Percentiles rank a stretch among this genome's conserved stretches.
These are phyloP conservation scores for Mollisia scopiformis DNA, from an alignment of 2,329 filamentous ascomycete species.

Conservation along the genomic window DNA sequence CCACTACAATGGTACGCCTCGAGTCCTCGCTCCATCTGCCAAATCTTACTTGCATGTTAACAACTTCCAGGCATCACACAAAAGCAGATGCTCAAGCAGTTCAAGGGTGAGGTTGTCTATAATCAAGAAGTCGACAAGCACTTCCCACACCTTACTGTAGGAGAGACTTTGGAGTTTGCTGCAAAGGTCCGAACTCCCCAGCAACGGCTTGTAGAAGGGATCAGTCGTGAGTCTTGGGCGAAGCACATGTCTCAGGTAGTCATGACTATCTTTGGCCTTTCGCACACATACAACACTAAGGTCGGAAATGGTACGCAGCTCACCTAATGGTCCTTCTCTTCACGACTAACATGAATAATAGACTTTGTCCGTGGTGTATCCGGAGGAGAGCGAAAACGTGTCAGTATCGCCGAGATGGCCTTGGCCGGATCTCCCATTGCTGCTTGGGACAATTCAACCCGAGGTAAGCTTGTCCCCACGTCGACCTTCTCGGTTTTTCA, in stretches of 20 bases:
- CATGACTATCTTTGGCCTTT: slow-evolving; percentile 72
- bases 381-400: slow-evolving; percentile 76
- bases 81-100: slow-evolving; percentile 58
- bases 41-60: slow-evolving; percentile 32
- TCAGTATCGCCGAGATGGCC: slow-evolving; percentile 78
- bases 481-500: too few relatives aligned
- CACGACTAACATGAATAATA: too few relatives aligned
- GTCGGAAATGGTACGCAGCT: slow-evolving; percentile 79
- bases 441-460: slow-evolving; percentile 49
- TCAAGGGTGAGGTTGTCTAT: slow-evolving; percentile 69
- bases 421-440: slow-evolving; percentile 53
- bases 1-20: slow-evolving; percentile 63
- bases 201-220: slow-evolving; percentile 55
- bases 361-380: slow-evolving; percentile 71
- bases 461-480: too few relatives aligned
- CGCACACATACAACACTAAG: slow-evolving; percentile 72
- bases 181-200: slow-evolving; percentile 69
- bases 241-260: slow-evolving; percentile 54
- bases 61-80: slow-evolving; percentile 53
- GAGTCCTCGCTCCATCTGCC: too few relatives aligned
- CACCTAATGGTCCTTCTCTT: too few relatives aligned
- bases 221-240: slow-evolving; percentile 57
- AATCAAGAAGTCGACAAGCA: slow-evolving; percentile 78
- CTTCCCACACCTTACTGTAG: slow-evolving; percentile 76
- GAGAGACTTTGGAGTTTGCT: slow-evolving; percentile 75